Conservation (phyloP, 768 basidiomycete species). For the Rhodosporidiobolus sp. region DNA sequence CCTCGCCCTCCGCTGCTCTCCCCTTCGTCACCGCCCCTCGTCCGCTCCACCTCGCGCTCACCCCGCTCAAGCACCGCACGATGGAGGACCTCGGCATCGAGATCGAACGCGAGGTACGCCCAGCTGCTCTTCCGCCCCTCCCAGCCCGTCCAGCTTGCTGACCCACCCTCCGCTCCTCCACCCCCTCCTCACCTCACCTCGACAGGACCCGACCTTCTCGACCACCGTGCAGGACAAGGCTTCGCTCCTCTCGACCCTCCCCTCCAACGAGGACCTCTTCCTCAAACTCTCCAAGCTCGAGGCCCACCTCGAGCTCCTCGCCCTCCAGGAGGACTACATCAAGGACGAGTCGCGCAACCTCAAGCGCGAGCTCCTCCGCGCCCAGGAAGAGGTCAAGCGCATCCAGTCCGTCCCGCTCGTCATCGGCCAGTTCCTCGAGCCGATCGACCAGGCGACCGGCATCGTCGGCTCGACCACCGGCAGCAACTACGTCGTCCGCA, state of each 20-base stretch:
- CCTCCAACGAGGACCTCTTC: conserved; percentile 73
- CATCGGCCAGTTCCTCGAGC: conserved; percentile 98
- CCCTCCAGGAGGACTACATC: conserved; percentile 78
- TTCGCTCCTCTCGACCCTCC: conserved; percentile 26
- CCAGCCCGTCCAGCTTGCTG: not conserved
- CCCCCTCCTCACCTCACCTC: not conserved
- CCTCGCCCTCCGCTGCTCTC: not conserved
- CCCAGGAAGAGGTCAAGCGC: conserved; percentile 98
- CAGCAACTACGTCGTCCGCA: conserved; percentile 95
- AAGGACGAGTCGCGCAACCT: conserved; percentile 98
- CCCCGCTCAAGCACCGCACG: not conserved
- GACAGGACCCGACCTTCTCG: conserved; percentile 40
- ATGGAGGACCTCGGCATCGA: conserved; percentile 40
- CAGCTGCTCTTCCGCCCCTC: not conserved
- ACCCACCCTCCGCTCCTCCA: not conserved
- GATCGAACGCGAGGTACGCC: conserved; percentile 35
- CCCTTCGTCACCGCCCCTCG: not conserved
- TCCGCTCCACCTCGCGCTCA: not conserved
- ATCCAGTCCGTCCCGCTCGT: conserved; percentile 98
- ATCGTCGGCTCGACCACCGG: conserved; percentile 98
- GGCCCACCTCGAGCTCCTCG: conserved; percentile 90
- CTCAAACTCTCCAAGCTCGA: conserved; percentile 95
- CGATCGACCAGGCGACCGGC: conserved; percentile 93
- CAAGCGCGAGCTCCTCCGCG: conserved; percentile 94
- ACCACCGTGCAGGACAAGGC: conserved; percentile 27